Percentiles rank a stretch among this genome's conserved stretches.
phyloP scores from a whole-genome alignment of 108 stramenopile species.

The Conticribra weissflogii region DNA sequence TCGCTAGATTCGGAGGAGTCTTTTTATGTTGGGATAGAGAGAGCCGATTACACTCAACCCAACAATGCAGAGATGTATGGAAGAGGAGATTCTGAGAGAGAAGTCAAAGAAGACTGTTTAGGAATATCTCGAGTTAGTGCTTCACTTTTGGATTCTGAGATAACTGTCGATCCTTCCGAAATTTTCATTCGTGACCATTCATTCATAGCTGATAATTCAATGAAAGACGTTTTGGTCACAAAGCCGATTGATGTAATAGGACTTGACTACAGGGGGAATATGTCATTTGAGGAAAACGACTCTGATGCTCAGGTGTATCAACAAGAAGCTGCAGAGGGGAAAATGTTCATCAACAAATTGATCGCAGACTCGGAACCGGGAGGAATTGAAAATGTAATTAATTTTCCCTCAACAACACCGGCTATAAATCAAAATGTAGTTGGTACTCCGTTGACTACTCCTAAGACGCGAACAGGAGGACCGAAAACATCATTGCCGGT shows the following conservation, averaged over 20 bases:
- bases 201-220: conserved; percentile 33
- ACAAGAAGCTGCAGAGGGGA: conserved; percentile 47
- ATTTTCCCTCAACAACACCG: conserved; percentile 11
- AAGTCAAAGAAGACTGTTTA: conserved; percentile 38
- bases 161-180: conserved; percentile 16
- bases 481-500: neutral
- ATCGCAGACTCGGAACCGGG: neutral
- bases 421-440: neutral
- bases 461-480: conserved; percentile 1
- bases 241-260: conserved; percentile 31
- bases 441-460: conserved; percentile 13
- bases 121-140: conserved; percentile 36
- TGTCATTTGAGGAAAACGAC: conserved; percentile 1
- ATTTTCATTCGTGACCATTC: conserved; percentile 26
- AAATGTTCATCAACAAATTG: conserved; percentile 46
- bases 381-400: neutral
- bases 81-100: conserved; percentile 8
- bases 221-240: conserved; percentile 36
- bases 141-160: conserved; percentile 4
- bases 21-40: conserved; percentile 50
- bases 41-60: conserved; percentile 45
- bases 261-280: conserved; percentile 8
- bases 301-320: conserved; percentile 37
- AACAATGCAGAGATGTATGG: conserved; percentile 46
- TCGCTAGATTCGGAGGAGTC: conserved; percentile 36